Evolutionary conservation across 257 asterid genomes (phyloP).

Genomic region (Penstemon barbatus): DNA sequence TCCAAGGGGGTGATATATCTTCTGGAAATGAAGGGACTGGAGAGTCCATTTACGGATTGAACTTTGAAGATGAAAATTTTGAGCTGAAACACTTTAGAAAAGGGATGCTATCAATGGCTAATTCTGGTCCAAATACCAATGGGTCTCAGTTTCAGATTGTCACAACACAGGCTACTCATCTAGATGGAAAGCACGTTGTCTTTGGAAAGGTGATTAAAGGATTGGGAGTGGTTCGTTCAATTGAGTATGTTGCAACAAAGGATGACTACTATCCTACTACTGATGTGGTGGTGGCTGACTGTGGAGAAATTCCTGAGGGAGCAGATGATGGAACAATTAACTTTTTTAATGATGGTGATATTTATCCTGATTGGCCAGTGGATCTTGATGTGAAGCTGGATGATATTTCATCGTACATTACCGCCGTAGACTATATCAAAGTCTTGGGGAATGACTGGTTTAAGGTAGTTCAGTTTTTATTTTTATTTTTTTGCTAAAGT

Average conservation of each 20-base stretch:
- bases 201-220: constrained; percentile 77
- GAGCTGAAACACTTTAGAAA: constrained; percentile 73
- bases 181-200: constrained; percentile 77
- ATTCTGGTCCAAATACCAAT: constrained; percentile 76
- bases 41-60: constrained; percentile 79
- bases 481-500: no score
- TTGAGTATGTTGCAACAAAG: constrained; percentile 49
- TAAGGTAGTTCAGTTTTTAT: constrained; percentile 53
- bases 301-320: constrained; percentile 79
- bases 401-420: constrained; percentile 55
- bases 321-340: constrained; percentile 75
- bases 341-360: constrained; percentile 78
- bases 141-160: constrained; percentile 74
- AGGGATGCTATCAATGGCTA: constrained; percentile 87
- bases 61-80: constrained; percentile 86
- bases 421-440: constrained; percentile 65
- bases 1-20: constrained; percentile 78
- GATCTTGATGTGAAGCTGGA: constrained; percentile 56
- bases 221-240: constrained; percentile 61
- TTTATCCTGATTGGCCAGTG: constrained; percentile 82
- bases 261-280: constrained; percentile 43
- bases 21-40: constrained; percentile 63
- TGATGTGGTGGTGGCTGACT: constrained; percentile 54
- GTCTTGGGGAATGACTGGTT: constrained; percentile 68
- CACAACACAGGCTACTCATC: constrained; percentile 62